Base-by-base conservation (phyloP, 164 flowering plant genomes). In the Nelumbo lutea region DNA sequence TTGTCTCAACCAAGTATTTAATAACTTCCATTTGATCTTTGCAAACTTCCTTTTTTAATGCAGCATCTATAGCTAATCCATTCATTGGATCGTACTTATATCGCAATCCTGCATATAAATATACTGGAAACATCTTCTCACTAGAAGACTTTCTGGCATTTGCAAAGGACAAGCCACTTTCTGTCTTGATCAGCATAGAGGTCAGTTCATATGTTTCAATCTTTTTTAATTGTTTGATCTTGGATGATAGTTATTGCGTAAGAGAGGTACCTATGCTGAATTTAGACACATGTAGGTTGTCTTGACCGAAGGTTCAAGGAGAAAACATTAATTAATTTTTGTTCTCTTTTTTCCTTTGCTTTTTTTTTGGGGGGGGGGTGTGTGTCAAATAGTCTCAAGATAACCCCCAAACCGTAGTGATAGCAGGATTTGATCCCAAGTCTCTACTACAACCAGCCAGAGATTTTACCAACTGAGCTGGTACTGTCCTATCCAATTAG, bases 101-200 rank as follows among this genome's bases (percentile, higher is more conserved):
- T 43, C 74, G 85, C 60, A 78, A 82, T 74, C 85, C 83, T 7
- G 78, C 74, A 53, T 67, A 58, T 66, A 70, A 48, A 64, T 76
- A 78, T 76, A 68, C 45, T 57, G 85, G 83, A 69, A 74, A 27
- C 0, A 72, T 80, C 57, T 5, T 78, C 61, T 58, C 79, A 43
- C 61, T 82, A 68, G 47, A 70, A 47, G 75, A 74, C 6, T 82
- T 82, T 72, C 58, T 82, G 70, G 75, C 14, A 1, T 72, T 78
- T 15, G 75, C 81, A n/a, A 68, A 68, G 55, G 66, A 6, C 66
- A 68, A 78, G 27, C 51, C 73, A 39, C 62, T 80, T 76, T 40
- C 75, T 64, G 76, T 82, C 40, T 68, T 82, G 72, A 75, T 82
- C 74, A 68, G 44, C 52, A 73, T 82, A 72, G 80, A 82, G 80